phyloP scores from a whole-genome alignment of 2,329 filamentous ascomycete species.

The Verticillium isaacii region DNA sequence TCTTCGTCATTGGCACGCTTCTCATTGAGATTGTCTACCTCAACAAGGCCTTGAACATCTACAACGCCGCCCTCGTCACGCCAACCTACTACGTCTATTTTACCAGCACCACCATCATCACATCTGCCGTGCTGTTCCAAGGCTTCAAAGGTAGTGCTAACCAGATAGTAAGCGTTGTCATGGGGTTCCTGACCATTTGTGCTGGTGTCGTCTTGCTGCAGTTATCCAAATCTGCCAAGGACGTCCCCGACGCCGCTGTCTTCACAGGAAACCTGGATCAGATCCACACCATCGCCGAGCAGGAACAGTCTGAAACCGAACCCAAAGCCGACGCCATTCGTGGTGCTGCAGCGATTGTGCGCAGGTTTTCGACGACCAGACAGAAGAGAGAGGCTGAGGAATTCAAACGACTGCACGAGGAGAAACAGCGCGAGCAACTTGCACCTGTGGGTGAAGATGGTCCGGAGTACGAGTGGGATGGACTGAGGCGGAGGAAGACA shows the following conservation, averaged over 20 bases:
- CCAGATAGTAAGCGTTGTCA: slow-evolving; percentile 81
- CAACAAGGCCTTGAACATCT: slow-evolving; percentile 98
- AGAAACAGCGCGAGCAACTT: slow-evolving; percentile 66
- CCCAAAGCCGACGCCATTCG: slow-evolving; percentile 95
- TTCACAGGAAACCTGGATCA: slow-evolving; percentile 93
- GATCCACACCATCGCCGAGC: slow-evolving; percentile 89
- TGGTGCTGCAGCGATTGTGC: slow-evolving; percentile 81
- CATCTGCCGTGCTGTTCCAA: slow-evolving; percentile 84
- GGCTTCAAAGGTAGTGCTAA: slow-evolving; percentile 85
- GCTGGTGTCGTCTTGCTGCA: slow-evolving; percentile 88
- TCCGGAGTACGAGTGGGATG: slow-evolving; percentile 78
- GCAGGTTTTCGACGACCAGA: slow-evolving; percentile 71
- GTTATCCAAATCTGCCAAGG: slow-evolving; percentile 96
- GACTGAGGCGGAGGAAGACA: slow-evolving; percentile 68
- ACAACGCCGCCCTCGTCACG: slow-evolving; percentile 94
- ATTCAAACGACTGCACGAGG: slow-evolving; percentile 70
- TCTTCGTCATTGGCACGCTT: slow-evolving; percentile 85
- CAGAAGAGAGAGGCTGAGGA: slow-evolving; percentile 78
- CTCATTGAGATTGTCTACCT: slow-evolving; percentile 92
- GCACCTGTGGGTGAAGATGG: slow-evolving; percentile 75
- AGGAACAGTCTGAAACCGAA: slow-evolving; percentile 93
- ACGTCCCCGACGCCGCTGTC: slow-evolving; percentile 88
- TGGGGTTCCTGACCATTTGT: slow-evolving; percentile 93
- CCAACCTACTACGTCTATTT: slow-evolving; percentile 99
- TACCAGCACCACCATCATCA: slow-evolving; percentile 91